phyloP scores from a whole-genome alignment of 257 asterid genomes.

The Nicotiana knightiana region DNA sequence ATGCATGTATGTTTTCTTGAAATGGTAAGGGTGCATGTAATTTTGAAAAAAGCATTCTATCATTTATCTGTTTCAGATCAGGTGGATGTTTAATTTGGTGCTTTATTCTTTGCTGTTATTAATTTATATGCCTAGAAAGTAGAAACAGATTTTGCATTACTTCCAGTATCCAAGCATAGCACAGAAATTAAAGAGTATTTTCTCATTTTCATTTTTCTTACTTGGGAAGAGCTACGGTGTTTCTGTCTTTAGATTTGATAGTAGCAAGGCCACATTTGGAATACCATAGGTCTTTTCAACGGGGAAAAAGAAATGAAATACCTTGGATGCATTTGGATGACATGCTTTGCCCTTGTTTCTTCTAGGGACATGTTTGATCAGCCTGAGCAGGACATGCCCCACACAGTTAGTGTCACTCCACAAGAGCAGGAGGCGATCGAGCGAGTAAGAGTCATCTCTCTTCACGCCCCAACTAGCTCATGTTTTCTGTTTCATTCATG shows the following conservation, averaged over 20 bases:
- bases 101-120: conserved; percentile 9
- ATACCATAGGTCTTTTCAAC: no score
- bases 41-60: no score
- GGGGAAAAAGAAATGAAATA: no score
- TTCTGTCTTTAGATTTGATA: no score
- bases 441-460: conserved; percentile 42
- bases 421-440: conserved; percentile 86
- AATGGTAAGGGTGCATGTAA: no score
- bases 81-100: no score
- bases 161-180: no score
- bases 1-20: no score
- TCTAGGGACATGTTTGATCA: conserved; percentile 74
- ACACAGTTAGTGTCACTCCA: conserved; percentile 88
- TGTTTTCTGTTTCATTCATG: background rate
- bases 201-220: background rate
- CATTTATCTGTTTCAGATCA: no score
- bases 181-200: background rate
- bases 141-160: no score
- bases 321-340: conserved; percentile 51
- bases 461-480: background rate
- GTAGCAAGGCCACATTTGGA: background rate
- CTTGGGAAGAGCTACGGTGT: no score
- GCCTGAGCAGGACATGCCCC: conserved; percentile 83
- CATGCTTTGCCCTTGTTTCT: background rate
- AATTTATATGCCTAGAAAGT: background rate